Base-by-base conservation (phyloP, 805 yeast species). In the Candida chilensis region DNA sequence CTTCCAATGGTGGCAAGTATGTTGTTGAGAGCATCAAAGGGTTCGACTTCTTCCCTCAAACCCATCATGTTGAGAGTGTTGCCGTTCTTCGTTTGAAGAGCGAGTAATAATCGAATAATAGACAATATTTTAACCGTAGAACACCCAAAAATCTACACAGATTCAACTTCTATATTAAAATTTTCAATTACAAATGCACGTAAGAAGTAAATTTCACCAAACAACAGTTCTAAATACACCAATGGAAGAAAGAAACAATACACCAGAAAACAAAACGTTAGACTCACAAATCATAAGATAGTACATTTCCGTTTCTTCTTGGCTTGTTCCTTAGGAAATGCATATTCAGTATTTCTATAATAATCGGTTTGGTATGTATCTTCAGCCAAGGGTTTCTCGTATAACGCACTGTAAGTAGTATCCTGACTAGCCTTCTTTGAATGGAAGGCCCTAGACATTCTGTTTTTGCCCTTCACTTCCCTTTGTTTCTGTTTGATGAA, bases 21-120 rank as follows among this genome's bases (percentile, higher is more conserved):
- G 60, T 58, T 34, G 70, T 92, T 27, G 95, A 85, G 41, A 79
- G 90, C 41, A 65, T 92, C 16, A 76, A 86, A 47, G 98, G 98
- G 1, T 92, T 92, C 52, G 98, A 92, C 54, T 90, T 92, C 60
- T 92, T 92, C 64, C 95, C 95, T 3, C 94, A 86, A 57, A 86
- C 95, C 0, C 90, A 86, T 45, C 95, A 85, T 47, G 94, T 85
- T 22, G 95, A 85, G 52, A 75, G 90, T 48, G 85, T 85, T 13
- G 90, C 90, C 11, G 92, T 85, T 5, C 57, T 85, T n/a, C n/a
- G n/a, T n/a, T n/a, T n/a, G n/a, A n/a, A n/a, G n/a, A n/a, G n/a
- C n/a, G n/a, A n/a, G n/a, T n/a, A n/a, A n/a, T n/a, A n/a, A n/a
- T n/a, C n/a, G n/a, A n/a, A n/a, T n/a, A n/a, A n/a, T n/a, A n/a